A percentile compares a stretch with the other conserved stretches of the same genome.
Evolutionary conservation across 2,329 filamentous ascomycete species (phyloP).

Genomic region (Xylariaceae sp.): DNA sequence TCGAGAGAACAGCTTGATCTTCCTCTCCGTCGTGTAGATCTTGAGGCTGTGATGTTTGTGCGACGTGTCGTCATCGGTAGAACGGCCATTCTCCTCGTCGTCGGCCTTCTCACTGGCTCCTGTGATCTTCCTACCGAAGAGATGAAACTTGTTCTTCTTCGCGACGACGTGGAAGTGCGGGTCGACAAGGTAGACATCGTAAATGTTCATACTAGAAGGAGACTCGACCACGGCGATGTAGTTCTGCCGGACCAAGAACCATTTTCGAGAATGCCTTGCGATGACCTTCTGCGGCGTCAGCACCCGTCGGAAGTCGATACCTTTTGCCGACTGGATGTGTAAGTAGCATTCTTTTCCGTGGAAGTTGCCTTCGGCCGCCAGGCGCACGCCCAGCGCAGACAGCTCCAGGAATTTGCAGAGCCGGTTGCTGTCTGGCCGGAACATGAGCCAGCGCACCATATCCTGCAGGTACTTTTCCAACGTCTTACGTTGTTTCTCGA

Average conservation of each 20-base stretch:
- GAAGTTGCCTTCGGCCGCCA: constrained; percentile 93
- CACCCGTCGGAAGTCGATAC: constrained; percentile 77
- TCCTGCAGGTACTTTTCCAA: constrained; percentile 87
- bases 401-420: constrained; percentile 94
- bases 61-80: constrained; percentile 32
- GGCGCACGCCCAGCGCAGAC: constrained; percentile 84
- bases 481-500: constrained; percentile 76
- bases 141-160: constrained; percentile 55
- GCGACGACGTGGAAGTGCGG: constrained; percentile 77
- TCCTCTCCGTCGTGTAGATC: constrained; percentile 86
- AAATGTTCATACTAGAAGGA: constrained; percentile 96
- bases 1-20: constrained; percentile 82
- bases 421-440: constrained; percentile 89
- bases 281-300: constrained; percentile 74
- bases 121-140: constrained; percentile 53
- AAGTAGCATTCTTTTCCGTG: constrained; percentile 96
- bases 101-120: constrained; percentile 51
- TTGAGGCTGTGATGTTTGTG: constrained; percentile 71
- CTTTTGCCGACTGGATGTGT: constrained; percentile 86
- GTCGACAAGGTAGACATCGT: constrained; percentile 97
- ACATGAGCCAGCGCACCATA: constrained; percentile 95
- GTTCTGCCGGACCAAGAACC: constrained; percentile 96
- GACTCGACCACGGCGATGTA: constrained; percentile 98
- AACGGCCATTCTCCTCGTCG: constrained; percentile 25
- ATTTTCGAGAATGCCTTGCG: constrained; percentile 81